A percentile compares a stretch with the other conserved stretches of the same genome.
Conservation (phyloP, 139 green algal species). For the Tetratostichococcus sp. region DNA sequence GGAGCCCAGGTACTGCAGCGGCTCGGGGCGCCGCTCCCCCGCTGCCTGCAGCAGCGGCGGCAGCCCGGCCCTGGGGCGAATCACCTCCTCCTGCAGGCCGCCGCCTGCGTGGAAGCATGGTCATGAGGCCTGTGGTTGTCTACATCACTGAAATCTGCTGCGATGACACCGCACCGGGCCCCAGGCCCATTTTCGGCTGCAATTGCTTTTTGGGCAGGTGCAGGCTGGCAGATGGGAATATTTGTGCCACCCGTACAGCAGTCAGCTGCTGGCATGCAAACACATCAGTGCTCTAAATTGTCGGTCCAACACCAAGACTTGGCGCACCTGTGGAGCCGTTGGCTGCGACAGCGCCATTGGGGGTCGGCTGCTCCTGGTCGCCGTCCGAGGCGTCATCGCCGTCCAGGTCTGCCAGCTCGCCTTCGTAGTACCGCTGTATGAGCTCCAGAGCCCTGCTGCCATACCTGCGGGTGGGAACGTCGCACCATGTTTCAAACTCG, state of each 20-base stretch:
- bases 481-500: too few relatives aligned
- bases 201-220: too few relatives aligned
- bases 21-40: constrained; percentile 72
- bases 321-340: constrained; percentile 1
- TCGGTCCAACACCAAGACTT: too few relatives aligned
- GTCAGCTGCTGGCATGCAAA: too few relatives aligned
- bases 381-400: constrained; percentile 27
- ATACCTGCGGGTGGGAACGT: constrained; percentile 47
- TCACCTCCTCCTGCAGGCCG: constrained; percentile 53
- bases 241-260: too few relatives aligned
- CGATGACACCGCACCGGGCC: too few relatives aligned
- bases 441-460: constrained; percentile 67
- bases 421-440: constrained; percentile 66
- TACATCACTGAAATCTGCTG: too few relatives aligned
- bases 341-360: neutral
- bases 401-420: constrained; percentile 48
- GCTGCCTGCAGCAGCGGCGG: constrained; percentile 85
- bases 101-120: neutral
- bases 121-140: too few relatives aligned
- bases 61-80: constrained; percentile 72
- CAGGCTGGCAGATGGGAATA: too few relatives aligned
- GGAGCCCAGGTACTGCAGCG: constrained; percentile 89
- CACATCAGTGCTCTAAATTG: too few relatives aligned
- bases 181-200: too few relatives aligned
- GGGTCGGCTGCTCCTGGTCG: neutral